Conservation (phyloP, 192 early-diverging fungal genomes). For the Phlyctochytrium arcticum region DNA sequence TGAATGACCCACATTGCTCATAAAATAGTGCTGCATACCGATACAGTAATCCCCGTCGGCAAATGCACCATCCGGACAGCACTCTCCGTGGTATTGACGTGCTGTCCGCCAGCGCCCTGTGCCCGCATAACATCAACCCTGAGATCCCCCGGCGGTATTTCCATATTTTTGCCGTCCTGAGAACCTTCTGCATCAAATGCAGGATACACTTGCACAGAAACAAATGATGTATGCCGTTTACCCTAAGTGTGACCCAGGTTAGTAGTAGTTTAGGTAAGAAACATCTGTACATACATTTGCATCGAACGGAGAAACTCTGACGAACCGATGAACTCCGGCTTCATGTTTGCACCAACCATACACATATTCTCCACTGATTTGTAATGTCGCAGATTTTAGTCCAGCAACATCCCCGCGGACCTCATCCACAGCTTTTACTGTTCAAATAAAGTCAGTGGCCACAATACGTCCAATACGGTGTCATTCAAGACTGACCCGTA, state of each 20-base stretch:
- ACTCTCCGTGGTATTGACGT: slow-evolving; percentile 93
- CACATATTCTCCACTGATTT: slow-evolving; percentile 44
- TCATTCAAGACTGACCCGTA: too few relatives aligned
- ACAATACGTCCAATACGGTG: slow-evolving; percentile 14
- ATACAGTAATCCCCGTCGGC: slow-evolving; percentile 81
- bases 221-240: slow-evolving; percentile 60
- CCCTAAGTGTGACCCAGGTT: background rate
- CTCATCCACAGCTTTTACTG: slow-evolving; percentile 38
- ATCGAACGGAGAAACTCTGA: slow-evolving; percentile 50
- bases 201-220: slow-evolving; percentile 38
- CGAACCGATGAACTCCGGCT: slow-evolving; percentile 49
- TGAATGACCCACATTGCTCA: too few relatives aligned
- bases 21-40: slow-evolving; percentile 42
- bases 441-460: background rate
- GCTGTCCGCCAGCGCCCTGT: slow-evolving; percentile 61
- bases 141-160: slow-evolving; percentile 43
- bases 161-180: slow-evolving; percentile 17
- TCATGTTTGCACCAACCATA: slow-evolving; percentile 54
- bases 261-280: background rate
- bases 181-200: slow-evolving; percentile 15
- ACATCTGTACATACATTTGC: slow-evolving; percentile 16
- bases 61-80: slow-evolving; percentile 92
- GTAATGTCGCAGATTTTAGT: slow-evolving; percentile 38
- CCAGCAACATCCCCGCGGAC: slow-evolving; percentile 41
- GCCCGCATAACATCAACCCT: slow-evolving; percentile 52